Evolutionary conservation across 2,329 filamentous ascomycete species (phyloP).

Genomic region (Gaeumannomyces tritici): DNA sequence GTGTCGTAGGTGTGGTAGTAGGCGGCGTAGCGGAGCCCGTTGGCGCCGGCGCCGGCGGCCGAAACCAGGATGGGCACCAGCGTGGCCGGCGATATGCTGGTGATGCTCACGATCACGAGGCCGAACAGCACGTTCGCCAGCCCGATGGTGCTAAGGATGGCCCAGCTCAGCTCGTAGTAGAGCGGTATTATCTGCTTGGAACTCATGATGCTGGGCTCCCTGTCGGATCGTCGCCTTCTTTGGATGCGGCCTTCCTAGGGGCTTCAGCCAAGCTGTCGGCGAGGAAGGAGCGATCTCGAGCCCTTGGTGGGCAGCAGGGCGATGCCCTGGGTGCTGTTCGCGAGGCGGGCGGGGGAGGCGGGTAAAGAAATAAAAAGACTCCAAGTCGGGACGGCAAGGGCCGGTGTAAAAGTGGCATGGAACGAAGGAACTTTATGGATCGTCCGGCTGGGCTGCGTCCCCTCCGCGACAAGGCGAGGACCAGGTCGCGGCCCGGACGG

Average conservation of each 20-base stretch:
- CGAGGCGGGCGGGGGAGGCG: too few species aligned
- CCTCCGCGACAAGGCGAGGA: background rate
- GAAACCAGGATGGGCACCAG: conserved; percentile 29
- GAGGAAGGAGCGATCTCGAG: background rate
- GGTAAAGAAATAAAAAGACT: too few species aligned
- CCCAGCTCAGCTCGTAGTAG: conserved; percentile 3
- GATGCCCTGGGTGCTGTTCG: too few species aligned
- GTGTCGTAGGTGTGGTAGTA: conserved; percentile 19
- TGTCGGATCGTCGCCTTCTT: background rate
- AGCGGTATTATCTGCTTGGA: background rate
- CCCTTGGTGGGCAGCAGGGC: too few species aligned
- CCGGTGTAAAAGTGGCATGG: background rate
- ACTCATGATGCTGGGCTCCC: background rate
- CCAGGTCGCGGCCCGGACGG: background rate
- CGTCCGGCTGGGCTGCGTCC: too few species aligned
- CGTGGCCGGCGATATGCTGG: conserved; percentile 25
- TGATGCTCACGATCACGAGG: conserved; percentile 25
- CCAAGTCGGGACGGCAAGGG: too few species aligned
- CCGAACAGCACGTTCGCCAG: background rate
- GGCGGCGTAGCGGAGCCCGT: conserved; percentile 32
- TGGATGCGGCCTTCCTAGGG: too few species aligned
- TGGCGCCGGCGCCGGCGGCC: conserved; percentile 26
- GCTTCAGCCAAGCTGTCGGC: too few species aligned
- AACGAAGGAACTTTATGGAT: background rate
- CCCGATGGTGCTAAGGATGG: conserved; percentile 3